phyloP scores from a whole-genome alignment of 129 eudicot genomes.

The Apium graveolens region DNA sequence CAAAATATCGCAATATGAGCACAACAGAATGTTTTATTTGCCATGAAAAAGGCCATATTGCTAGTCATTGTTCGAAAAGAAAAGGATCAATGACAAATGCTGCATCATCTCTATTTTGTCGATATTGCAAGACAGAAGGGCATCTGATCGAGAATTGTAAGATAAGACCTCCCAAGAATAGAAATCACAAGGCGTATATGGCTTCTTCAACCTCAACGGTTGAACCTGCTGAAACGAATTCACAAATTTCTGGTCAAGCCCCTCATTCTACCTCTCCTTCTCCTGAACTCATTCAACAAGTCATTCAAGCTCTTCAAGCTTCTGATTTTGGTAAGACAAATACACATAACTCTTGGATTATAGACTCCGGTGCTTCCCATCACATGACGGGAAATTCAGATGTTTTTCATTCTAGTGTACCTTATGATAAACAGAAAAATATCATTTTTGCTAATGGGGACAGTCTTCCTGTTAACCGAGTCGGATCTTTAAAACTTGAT shows the following conservation, averaged over 20 bases:
- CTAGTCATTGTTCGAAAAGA: too few relatives aligned
- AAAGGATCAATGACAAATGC: too few relatives aligned
- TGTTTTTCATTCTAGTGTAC: neutral
- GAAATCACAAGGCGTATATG: neutral
- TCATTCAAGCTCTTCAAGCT: constrained; percentile 3
- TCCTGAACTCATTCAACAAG: neutral
- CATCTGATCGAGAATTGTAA: neutral
- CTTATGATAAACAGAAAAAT: neutral
- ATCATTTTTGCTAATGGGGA: too few relatives aligned
- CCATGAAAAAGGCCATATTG: too few relatives aligned
- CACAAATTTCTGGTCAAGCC: neutral
- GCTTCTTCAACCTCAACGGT: neutral
- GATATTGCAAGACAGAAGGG: neutral
- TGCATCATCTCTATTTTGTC: too few relatives aligned
- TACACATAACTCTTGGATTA: neutral
- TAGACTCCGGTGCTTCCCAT: neutral
- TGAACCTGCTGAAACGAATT: neutral
- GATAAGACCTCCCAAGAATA: neutral
- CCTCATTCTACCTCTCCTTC: neutral
- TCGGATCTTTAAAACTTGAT: neutral
- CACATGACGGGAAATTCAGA: neutral
- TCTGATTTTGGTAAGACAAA: neutral
- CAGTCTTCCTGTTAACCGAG: too few relatives aligned
- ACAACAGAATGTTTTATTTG: too few relatives aligned
- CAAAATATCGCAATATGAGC: too few relatives aligned